Evolutionary conservation across 768 basidiomycete genomes (phyloP), one percentile per base, ranked within the genome.

Genomic region (Termitomyces sp.): DNA sequence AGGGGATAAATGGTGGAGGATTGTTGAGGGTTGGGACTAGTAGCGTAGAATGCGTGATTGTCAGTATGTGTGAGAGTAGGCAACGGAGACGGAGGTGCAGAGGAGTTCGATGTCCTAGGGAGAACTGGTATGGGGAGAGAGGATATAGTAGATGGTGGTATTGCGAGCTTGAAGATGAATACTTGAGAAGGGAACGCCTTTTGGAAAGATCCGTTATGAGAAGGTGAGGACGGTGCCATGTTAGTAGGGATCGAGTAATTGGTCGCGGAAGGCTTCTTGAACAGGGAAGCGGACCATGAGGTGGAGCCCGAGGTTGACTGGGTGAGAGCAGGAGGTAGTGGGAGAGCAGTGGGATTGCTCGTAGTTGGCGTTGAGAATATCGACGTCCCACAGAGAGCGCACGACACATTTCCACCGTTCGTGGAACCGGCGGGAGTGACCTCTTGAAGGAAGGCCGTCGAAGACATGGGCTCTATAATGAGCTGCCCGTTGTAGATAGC

Each of bases 401-500:
- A 96, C 6, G 79, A 77, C 38, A 94, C 75, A 49, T 80, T 83
- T 60, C 75, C 74, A 64, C 68, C 66, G 63, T 66, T 74, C 54
- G 70, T 71, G 35, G 75, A 67, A 38, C 79, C 76, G 60, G 83
- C 73, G 66, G 82, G 67, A 67, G 68, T 75, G 67, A 70, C 66
- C 56, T 89, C 85, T 48, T 80, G 75, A 21, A 92, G 68, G 14
- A 94, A 74, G 0, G 78, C 73, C 4, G 73, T 66, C 19, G 85
- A 80, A 0, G 89, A 74, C 58, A 94, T 79, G 3, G 96, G 95
- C 66, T 98, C 96, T 51, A 99, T 86, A 14, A 81, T 83, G 30
- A 99, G 80, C 66, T 94, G 89, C 0, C 93, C 93, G 9, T 79
- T 82, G 61, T 98, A 84, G 56, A 99, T 90, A 5, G 96, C 96